These are phyloP conservation scores for Arthrobotrys entomopaga DNA, from an alignment of 2,329 filamentous ascomycete species.

Conservation along the genomic window DNA sequence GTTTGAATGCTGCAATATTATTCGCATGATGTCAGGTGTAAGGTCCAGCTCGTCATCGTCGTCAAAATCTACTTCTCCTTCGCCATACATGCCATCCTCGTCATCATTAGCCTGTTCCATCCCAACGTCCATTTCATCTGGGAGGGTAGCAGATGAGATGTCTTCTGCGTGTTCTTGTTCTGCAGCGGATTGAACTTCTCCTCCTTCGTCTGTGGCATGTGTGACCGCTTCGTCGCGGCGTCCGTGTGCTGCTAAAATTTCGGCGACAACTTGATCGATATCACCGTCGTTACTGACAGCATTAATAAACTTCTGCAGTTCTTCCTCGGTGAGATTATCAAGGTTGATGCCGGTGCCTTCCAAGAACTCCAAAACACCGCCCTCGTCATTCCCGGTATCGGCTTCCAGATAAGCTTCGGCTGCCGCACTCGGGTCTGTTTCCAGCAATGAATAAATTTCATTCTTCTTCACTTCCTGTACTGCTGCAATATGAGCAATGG, in stretches of 20 bases:
- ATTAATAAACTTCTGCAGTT: slow-evolving; percentile 52
- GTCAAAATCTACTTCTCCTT: slow-evolving; percentile 36
- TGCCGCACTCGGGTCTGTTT: not conserved
- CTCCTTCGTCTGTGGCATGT: slow-evolving; percentile 10
- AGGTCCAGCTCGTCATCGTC: slow-evolving; percentile 47
- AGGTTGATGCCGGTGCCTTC: slow-evolving; percentile 45
- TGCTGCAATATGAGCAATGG: not conserved
- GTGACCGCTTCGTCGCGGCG: not conserved
- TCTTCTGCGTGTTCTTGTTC: slow-evolving; percentile 8
- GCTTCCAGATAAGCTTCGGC: not conserved
- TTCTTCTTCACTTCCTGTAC: not conserved
- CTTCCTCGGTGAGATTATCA: slow-evolving; percentile 44
- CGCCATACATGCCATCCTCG: slow-evolving; percentile 42
- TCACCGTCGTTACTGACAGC: slow-evolving; percentile 41
- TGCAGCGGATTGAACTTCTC: not conserved
- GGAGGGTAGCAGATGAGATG: not conserved
- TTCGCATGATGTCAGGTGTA: slow-evolving; percentile 43
- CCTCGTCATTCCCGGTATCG: slow-evolving; percentile 18
- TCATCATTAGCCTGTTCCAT: slow-evolving; percentile 18
- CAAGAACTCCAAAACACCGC: slow-evolving; percentile 33
- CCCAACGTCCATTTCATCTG: slow-evolving; percentile 25
- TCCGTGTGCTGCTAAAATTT: slow-evolving; percentile 20
- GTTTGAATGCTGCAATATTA: slow-evolving; percentile 41
- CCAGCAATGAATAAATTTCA: not conserved
- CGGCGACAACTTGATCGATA: slow-evolving; percentile 34